Percentiles rank a stretch among this genome's conserved stretches.
phyloP scores from a whole-genome alignment of 116 monocot genomes.

The Posidonia oceanica region DNA sequence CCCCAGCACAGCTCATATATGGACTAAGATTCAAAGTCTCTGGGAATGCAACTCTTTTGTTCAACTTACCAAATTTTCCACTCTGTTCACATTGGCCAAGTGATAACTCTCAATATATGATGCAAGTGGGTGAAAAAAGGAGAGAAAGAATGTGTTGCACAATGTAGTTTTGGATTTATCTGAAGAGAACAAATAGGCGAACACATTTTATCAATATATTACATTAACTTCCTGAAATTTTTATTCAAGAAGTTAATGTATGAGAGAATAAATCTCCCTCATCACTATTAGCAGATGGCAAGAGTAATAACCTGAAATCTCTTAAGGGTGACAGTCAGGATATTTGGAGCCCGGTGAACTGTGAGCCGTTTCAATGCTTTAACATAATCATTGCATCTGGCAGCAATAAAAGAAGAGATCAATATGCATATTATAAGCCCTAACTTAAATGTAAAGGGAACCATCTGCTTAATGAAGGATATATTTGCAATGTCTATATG shows the following conservation, averaged over 20 bases:
- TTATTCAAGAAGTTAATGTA: background rate
- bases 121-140: background rate
- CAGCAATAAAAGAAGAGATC: conserved; percentile 1
- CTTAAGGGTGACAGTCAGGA: conserved; percentile 88
- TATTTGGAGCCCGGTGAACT: conserved; percentile 90
- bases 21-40: conserved; percentile 61
- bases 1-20: conserved; percentile 60
- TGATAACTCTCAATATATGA: background rate
- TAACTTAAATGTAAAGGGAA: background rate
- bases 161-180: background rate
- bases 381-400: conserved; percentile 90
- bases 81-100: conserved; percentile 30
- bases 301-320: conserved; percentile 71
- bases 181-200: no score
- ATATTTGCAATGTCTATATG: background rate
- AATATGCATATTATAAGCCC: background rate
- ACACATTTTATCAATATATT: no score
- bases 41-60: conserved; percentile 85
- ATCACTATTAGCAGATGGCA: background rate
- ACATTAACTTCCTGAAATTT: no score
- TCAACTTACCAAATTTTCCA: conserved; percentile 91
- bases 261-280: background rate
- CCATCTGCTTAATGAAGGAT: background rate
- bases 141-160: background rate
- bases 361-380: conserved; percentile 83